A percentile compares a stretch with the other conserved stretches of the same genome.
These are phyloP conservation scores for Nothopassalora personata DNA, from an alignment of 2,329 filamentous ascomycete species.

Conservation along the genomic window DNA sequence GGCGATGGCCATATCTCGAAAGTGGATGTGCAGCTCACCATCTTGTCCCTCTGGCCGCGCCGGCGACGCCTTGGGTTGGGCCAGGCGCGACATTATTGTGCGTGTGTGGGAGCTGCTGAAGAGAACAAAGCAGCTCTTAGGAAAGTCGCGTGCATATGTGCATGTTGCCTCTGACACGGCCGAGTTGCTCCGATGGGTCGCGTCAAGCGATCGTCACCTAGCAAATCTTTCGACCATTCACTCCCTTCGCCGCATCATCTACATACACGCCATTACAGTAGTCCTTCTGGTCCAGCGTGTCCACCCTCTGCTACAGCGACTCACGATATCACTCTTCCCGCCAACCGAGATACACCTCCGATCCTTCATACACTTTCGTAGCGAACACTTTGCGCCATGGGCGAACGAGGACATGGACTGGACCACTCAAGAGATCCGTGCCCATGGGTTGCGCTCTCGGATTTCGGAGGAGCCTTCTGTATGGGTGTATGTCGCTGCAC, in stretches of 20 bases:
- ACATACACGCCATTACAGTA: neutral
- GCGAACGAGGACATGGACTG: slow-evolving; percentile 44
- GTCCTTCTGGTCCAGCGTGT: neutral
- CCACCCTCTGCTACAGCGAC: neutral
- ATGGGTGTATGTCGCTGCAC: slow-evolving; percentile 69
- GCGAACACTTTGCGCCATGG: slow-evolving; percentile 18
- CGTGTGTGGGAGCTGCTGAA: slow-evolving; percentile 18
- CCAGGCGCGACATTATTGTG: slow-evolving; percentile 31
- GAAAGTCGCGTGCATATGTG: neutral
- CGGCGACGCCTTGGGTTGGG: slow-evolving; percentile 25
- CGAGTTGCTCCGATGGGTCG: neutral
- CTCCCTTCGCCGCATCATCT: neutral
- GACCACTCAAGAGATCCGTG: slow-evolving; percentile 97
- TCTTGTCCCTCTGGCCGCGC: slow-evolving; percentile 25
- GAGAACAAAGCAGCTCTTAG: neutral
- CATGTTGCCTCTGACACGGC: neutral
- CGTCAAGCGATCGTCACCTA: neutral
- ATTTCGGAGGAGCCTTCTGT: slow-evolving; percentile 93
- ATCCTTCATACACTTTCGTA: neutral
- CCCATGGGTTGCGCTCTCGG: slow-evolving; percentile 92
- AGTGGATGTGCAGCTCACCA: slow-evolving; percentile 27
- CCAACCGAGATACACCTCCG: neutral
- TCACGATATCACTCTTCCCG: neutral
- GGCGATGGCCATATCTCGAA: slow-evolving; percentile 13
- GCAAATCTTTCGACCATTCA: neutral